Evolutionary conservation across 257 asterid species (phyloP).

Genomic region (Solanum arcanum): DNA sequence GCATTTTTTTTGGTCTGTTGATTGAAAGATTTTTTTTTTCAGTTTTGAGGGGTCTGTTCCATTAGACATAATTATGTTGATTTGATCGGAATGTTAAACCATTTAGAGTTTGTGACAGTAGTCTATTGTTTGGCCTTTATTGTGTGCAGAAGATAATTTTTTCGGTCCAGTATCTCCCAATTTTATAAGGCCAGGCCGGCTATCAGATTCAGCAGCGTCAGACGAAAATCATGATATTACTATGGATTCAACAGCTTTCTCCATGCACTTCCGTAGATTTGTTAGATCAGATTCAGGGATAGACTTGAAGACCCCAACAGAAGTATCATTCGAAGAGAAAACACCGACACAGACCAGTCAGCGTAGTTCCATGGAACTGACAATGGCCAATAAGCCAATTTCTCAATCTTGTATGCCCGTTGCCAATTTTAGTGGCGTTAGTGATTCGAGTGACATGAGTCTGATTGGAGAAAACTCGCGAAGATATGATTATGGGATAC

Average conservation of each 20-base stretch:
- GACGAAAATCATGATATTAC: constrained; percentile 76
- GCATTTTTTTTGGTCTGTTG: background rate
- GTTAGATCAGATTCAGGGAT: constrained; percentile 76
- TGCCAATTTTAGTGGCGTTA: constrained; percentile 30
- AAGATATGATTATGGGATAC: constrained; percentile 56
- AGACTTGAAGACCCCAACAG: constrained; percentile 72
- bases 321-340: constrained; percentile 54
- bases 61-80: background rate
- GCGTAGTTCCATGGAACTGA: constrained; percentile 58
- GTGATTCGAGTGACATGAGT: constrained; percentile 80
- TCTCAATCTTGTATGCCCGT: constrained; percentile 17
- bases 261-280: constrained; percentile 90
- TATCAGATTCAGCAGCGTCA: constrained; percentile 77
- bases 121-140: constrained; percentile 7
- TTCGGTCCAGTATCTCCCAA: constrained; percentile 93
- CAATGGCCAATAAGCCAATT: constrained; percentile 31
- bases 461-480: constrained; percentile 52
- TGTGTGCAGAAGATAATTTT: constrained; percentile 66
- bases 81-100: background rate
- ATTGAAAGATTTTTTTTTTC: background rate
- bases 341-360: constrained; percentile 35
- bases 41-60: background rate
- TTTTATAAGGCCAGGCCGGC: constrained; percentile 70
- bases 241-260: constrained; percentile 95
- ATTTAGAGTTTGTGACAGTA: background rate